Conservation (phyloP, 192 early-diverging fungal species). For the Coemansia sp. region DNA sequence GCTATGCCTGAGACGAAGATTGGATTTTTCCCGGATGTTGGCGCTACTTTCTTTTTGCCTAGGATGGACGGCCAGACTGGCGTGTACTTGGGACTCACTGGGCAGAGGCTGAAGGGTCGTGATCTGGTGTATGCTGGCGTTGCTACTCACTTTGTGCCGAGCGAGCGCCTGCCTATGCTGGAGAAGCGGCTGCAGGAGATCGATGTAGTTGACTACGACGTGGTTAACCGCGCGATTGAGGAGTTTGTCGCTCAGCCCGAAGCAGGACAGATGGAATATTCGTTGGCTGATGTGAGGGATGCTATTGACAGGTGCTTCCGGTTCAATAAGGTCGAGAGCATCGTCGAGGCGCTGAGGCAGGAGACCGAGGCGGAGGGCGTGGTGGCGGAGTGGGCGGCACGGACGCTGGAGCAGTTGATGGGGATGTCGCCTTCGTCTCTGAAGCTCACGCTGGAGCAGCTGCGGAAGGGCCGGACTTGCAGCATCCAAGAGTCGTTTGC, state of each 20-base stretch:
- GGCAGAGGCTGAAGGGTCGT: slow-evolving; percentile 71
- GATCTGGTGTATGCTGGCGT: slow-evolving; percentile 94
- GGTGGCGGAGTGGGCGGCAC: slow-evolving; percentile 61
- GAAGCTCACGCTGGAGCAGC: slow-evolving; percentile 84
- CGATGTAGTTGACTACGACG: slow-evolving; percentile 72
- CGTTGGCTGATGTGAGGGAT: slow-evolving; percentile 52
- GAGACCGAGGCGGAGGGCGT: slow-evolving; percentile 50
- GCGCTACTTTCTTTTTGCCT: slow-evolving; percentile 92
- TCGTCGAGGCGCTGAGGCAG: slow-evolving; percentile 77
- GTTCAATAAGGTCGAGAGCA: slow-evolving; percentile 79
- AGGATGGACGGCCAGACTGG: slow-evolving; percentile 95
- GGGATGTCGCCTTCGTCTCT: slow-evolving; percentile 84
- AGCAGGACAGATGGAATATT: slow-evolving; percentile 29
- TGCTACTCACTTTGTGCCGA: slow-evolving; percentile 95
- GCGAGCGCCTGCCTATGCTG: slow-evolving; percentile 76
- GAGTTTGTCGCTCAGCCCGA: slow-evolving; percentile 79
- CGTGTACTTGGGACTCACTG: slow-evolving; percentile 90
- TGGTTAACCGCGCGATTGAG: slow-evolving; percentile 86
- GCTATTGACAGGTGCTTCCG: slow-evolving; percentile 90
- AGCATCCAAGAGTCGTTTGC: slow-evolving; percentile 79
- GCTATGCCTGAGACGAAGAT: slow-evolving; percentile 98
- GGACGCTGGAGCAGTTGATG: slow-evolving; percentile 66
- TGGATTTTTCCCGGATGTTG: slow-evolving; percentile 97
- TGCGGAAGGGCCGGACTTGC: slow-evolving; percentile 70
- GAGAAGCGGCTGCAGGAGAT: slow-evolving; percentile 82